Evolutionary conservation across 2,329 filamentous ascomycete species (phyloP), one percentile per base, ranked within the genome.

Genomic region (Talaromyces sp.): DNA sequence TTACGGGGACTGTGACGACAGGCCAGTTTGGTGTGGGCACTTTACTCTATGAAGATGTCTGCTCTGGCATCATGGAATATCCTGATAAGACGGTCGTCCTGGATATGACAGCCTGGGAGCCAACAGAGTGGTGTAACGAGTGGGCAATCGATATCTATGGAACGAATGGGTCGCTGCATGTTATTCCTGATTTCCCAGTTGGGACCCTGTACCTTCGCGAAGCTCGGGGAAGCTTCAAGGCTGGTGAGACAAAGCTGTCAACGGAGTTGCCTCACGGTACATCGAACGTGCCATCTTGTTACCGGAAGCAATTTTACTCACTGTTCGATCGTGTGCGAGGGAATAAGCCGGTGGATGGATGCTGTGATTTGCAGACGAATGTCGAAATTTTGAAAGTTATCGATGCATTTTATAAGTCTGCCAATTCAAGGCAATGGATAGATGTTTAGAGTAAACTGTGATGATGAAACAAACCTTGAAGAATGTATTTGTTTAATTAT

Each of bases 91-190:
- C 63, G 2, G 63, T 69, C n/a, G 63, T 66, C 19, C 43, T 69
- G 8, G 68, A 69, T 39, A 66, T 69, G 61, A 67, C 68, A 19
- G 68, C 68, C 11, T 69, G 68, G 68, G 68, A 69, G 33, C 65
- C 67, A 3, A 69, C 67, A 9, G 66, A 69, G 56, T 69, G 67
- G 67, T 69, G 67, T 50, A 69, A 69, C 37, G 67, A 69, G 43
- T 69, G 67, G 67, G 67, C 67, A 41, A 69, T 69, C 31, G 66
- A 69, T 62, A 61, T 69, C 10, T 69, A 69, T 31, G 66, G 67
- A 27, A 69, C 67, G 10, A 69, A 69, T 62, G 67, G 67, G 15
- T 69, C 67, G 6, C 62, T 69, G 11, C 67, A 69, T 49, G 66
- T 62, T 2, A 63, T 68, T 22, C 67, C 67, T 0, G 67, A 69